Conservation (phyloP, 2,329 filamentous ascomycete species). For the Paecilomyces formosus region DNA sequence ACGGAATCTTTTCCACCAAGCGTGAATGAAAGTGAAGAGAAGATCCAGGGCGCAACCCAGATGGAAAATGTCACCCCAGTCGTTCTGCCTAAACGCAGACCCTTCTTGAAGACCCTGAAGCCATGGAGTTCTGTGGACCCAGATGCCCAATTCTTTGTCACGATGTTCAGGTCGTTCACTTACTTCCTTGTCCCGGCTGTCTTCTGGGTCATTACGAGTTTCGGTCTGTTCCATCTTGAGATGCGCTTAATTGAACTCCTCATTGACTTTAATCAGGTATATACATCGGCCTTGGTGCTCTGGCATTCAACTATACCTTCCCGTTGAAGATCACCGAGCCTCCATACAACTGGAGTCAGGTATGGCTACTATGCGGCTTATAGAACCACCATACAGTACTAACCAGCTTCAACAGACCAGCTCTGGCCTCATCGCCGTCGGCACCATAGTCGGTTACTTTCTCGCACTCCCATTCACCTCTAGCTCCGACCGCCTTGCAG, state of each 20-base stretch:
- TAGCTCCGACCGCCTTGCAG: slow-evolving; percentile 31
- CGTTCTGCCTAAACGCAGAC: slow-evolving; percentile 29
- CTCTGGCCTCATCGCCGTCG: slow-evolving; percentile 41
- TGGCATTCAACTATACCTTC: slow-evolving; percentile 46
- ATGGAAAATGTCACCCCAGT: slow-evolving; percentile 17
- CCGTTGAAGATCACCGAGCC: slow-evolving; percentile 39
- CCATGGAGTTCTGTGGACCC: slow-evolving; percentile 38
- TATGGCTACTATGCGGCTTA: slow-evolving; percentile 12
- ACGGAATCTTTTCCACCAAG: slow-evolving; percentile 7
- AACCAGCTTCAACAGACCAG: slow-evolving; percentile 21
- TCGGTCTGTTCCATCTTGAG: slow-evolving; percentile 23
- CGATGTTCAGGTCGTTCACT: slow-evolving; percentile 39
- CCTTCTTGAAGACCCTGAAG: slow-evolving; percentile 36
- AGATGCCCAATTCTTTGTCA: slow-evolving; percentile 39
- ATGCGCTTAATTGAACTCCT: neutral
- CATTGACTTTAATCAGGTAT: slow-evolving; percentile 19
- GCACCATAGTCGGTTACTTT: slow-evolving; percentile 25
- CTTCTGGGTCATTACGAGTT: slow-evolving; percentile 45
- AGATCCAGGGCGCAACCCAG: slow-evolving; percentile 6
- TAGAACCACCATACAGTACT: neutral
- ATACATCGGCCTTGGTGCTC: slow-evolving; percentile 42
- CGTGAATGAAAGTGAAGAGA: slow-evolving; percentile 5
- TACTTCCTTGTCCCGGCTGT: slow-evolving; percentile 44
- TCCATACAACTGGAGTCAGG: slow-evolving; percentile 41
- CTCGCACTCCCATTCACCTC: slow-evolving; percentile 41